Base-by-base conservation (phyloP, 2,329 filamentous ascomycete genomes). In the Botrytis galanthina region DNA sequence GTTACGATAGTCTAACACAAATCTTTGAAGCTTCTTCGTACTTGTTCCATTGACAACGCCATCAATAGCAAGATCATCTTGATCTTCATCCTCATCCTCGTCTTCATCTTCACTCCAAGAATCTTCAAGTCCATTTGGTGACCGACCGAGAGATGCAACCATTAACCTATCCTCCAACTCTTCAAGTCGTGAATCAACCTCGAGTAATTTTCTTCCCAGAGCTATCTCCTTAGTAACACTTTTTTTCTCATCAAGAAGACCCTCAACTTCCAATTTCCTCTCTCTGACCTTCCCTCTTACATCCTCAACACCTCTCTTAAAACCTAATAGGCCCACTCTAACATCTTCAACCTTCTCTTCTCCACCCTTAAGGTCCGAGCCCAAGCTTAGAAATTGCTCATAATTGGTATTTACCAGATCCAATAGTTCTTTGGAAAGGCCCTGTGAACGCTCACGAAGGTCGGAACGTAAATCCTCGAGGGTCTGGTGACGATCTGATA, bases 381-480 rank as follows among this genome's bases (percentile, higher is more conserved):
- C 97, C 0, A 99, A 84, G 0, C 91, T 91, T 7, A 99, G 83
- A 78, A 99, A 99, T 73, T 95, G 92, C 66, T 94, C 92, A 81
- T 99, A 98, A 83, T 99, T 97, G 70, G 92, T 89, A 81, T 99
- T 99, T 77, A 99, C 96, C 12, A 99, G 89, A 83, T 98, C 95
- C 29, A 99, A 87, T 4, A 99, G 87, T 84, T 99, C 96, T 75
- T 92, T 89, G 79, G 91, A 93, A 75, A 99, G 91, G 32, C 91
- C 87, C 78, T 93, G 89, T 77, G 91, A 93, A 70, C 97, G 88
- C 74, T 94, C 89, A 62, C 95, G 91, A 26, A 99, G 86, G 80
- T 99, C 97, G 8, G 91, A 85, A 51, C 95, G 93, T 46, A 99
- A 86, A 82, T 99, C 96, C 81, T 97, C 95, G 66, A 99, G 92